Evolutionary conservation across 2,329 filamentous ascomycete genomes (phyloP).

Genomic region (Paecilomyces niveus): DNA sequence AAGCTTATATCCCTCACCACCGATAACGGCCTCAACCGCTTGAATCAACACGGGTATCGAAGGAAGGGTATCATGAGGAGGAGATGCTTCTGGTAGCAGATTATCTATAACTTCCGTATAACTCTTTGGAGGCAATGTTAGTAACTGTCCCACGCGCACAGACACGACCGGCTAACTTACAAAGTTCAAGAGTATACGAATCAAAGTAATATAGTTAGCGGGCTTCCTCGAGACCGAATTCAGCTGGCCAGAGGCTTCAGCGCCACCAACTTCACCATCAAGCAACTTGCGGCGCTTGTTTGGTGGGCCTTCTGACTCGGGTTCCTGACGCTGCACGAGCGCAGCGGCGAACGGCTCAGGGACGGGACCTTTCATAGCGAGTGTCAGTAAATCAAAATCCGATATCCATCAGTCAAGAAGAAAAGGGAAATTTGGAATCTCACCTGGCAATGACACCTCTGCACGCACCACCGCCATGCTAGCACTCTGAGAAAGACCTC

Average conservation of each 20-base stretch:
- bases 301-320: conserved; percentile 12
- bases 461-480: conserved; percentile 11
- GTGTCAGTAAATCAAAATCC: not conserved
- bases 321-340: conserved; percentile 11
- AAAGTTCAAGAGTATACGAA: conserved; percentile 21
- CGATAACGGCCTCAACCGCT: not conserved
- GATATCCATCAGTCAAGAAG: not conserved
- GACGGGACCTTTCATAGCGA: conserved; percentile 12
- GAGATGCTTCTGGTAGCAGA: not conserved
- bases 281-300: conserved; percentile 27
- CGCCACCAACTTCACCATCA: conserved; percentile 12
- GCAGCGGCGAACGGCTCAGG: conserved; percentile 16
- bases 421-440: not conserved
- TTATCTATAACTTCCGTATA: not conserved
- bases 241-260: conserved; percentile 10
- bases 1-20: conserved; percentile 7
- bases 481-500: conserved; percentile 1
- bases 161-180: conserved; percentile 13
- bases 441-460: conserved; percentile 10
- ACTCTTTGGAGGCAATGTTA: not conserved
- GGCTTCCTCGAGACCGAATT: conserved; percentile 9
- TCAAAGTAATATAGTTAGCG: conserved; percentile 26
- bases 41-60: not conserved
- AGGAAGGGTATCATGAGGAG: not conserved
- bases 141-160: not conserved